A percentile compares a stretch with the other conserved stretches of the same genome.
Evolutionary conservation across 768 basidiomycete genomes (phyloP).

Genomic region (Ramaria sp.): DNA sequence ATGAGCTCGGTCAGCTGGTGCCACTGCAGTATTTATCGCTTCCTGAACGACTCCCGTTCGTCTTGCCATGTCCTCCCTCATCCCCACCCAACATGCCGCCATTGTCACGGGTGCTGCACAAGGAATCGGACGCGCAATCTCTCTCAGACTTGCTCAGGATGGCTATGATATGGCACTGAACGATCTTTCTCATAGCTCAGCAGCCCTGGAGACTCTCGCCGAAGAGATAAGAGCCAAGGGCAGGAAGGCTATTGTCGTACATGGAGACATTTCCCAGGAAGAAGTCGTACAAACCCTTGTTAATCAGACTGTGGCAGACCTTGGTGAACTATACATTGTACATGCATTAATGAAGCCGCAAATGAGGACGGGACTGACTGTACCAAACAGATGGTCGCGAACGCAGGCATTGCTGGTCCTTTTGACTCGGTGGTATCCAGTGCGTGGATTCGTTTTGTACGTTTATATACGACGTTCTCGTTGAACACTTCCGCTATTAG

Average conservation of each 20-base stretch:
- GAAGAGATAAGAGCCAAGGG: conserved; percentile 13
- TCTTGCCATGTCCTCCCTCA: neutral
- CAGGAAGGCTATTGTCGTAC: conserved; percentile 15
- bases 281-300: conserved; percentile 32
- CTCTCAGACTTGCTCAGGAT: too few species aligned
- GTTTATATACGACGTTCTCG: neutral
- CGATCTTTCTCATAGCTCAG: conserved; percentile 16
- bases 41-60: too few species aligned
- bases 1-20: too few species aligned
- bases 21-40: too few species aligned
- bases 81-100: conserved; percentile 9
- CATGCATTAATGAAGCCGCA: conserved; percentile 12
- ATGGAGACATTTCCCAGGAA: conserved; percentile 33
- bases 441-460: neutral
- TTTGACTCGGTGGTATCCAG: neutral
- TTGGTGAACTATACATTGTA: conserved; percentile 40
- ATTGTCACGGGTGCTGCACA: conserved; percentile 23
- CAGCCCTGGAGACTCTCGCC: neutral
- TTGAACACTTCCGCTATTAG: conserved; percentile 10
- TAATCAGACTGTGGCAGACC: conserved; percentile 15
- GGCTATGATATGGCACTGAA: too few species aligned
- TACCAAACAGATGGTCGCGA: neutral
- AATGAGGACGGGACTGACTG: neutral
- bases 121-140: conserved; percentile 26
- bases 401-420: conserved; percentile 3